phyloP scores from a whole-genome alignment of 768 basidiomycete genomes.

The Kwoniella shandongensis region DNA sequence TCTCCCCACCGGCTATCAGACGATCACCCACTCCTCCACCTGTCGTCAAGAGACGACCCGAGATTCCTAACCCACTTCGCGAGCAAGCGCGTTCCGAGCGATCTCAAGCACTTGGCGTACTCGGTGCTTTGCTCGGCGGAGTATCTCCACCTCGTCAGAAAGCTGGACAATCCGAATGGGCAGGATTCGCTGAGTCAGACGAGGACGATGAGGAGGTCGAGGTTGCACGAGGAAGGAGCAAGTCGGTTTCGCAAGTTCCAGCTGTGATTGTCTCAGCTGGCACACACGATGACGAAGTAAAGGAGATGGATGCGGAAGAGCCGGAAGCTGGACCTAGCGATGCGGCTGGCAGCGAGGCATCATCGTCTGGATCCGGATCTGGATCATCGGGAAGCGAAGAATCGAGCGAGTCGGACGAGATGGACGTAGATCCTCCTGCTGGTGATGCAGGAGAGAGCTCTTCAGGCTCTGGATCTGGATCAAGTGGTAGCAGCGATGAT shows the following conservation, averaged over 20 bases:
- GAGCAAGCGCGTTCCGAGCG: constrained; percentile 13
- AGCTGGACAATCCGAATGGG: constrained; percentile 11
- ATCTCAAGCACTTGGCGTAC: constrained; percentile 17
- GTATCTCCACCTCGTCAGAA: constrained; percentile 2
- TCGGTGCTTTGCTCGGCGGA: constrained; percentile 10
- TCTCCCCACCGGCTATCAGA: neutral
- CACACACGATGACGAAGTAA: neutral
- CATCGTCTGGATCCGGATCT: neutral
- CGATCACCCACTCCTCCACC: neutral
- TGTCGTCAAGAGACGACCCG: neutral
- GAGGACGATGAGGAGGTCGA: constrained; percentile 18
- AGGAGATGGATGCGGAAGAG: neutral
- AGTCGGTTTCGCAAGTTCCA: neutral
- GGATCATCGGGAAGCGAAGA: constrained; percentile 13
- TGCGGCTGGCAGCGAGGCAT: neutral
- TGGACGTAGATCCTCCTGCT: constrained; percentile 24
- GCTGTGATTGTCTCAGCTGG: neutral
- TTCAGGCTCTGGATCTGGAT: constrained; percentile 14
- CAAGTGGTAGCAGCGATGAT: constrained; percentile 6
- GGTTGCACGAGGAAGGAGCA: constrained; percentile 6
- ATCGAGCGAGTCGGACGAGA: constrained; percentile 4
- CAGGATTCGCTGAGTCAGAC: constrained; percentile 14
- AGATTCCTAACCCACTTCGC: constrained; percentile 11
- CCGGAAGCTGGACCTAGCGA: constrained; percentile 6
- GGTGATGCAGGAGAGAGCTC: constrained; percentile 9